phyloP scores from a whole-genome alignment of 2,329 filamentous ascomycete genomes.

The Monilinia aucupariae region DNA sequence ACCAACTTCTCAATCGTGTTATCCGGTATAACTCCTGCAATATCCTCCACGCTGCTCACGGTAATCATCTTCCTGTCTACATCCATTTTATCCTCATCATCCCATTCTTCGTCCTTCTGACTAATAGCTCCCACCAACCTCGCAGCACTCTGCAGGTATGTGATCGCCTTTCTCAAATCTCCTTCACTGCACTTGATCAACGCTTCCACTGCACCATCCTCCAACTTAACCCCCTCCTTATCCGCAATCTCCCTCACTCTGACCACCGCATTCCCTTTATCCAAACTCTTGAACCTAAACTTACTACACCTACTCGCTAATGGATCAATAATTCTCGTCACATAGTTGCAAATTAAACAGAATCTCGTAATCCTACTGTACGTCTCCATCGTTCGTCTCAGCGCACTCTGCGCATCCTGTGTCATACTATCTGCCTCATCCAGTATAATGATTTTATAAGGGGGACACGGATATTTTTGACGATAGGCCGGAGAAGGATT shows the following conservation, averaged over 20 bases:
- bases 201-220: slow-evolving; percentile 73
- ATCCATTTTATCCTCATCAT: slow-evolving; percentile 42
- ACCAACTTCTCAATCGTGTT: slow-evolving; percentile 65
- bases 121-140: slow-evolving; percentile 71
- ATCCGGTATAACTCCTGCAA: slow-evolving; percentile 87
- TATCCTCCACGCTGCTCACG: slow-evolving; percentile 80
- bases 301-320: slow-evolving; percentile 90
- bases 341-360: slow-evolving; percentile 97
- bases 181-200: slow-evolving; percentile 86
- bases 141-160: slow-evolving; percentile 91
- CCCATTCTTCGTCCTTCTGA: slow-evolving; percentile 32
- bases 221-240: slow-evolving; percentile 69
- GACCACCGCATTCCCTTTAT: slow-evolving; percentile 74
- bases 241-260: slow-evolving; percentile 77
- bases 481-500: slow-evolving; percentile 62
- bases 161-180: slow-evolving; percentile 93
- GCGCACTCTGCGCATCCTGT: slow-evolving; percentile 89
- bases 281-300: slow-evolving; percentile 94
- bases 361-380: slow-evolving; percentile 96
- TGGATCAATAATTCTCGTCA: slow-evolving; percentile 95
- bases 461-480: slow-evolving; percentile 80
- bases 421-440: slow-evolving; percentile 99
- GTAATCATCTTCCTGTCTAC: slow-evolving; percentile 61
- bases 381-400: slow-evolving; percentile 95
- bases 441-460: slow-evolving; percentile 98